Base-by-base conservation (phyloP, 768 basidiomycete genomes). In the Cyclocybe cylindracea region DNA sequence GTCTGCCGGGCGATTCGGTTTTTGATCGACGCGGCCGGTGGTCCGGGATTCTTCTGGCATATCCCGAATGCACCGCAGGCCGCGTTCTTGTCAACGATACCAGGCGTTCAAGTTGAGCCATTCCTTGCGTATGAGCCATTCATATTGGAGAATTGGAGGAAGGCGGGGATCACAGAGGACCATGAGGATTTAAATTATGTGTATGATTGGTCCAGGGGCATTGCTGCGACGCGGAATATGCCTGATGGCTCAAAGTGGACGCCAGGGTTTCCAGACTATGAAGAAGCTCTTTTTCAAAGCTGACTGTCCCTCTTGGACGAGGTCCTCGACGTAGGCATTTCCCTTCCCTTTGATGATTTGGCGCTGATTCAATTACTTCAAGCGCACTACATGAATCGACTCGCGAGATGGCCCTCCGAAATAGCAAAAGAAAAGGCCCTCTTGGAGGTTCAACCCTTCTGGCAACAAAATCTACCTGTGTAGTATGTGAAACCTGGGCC, bases 391-490 rank as follows among this genome's bases (percentile, higher is more conserved):
- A n/a, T 55, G 7, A 51, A 55, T 31, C 42, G 50, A 10, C 46
- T 55, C 9, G 45, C 39, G 31, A 39, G 54, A 19, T 55, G 54
- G 50, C 54, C 54, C 11, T 55, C 48, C 3, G 53, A 55, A 31
- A 44, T 55, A 6, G 48, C 43, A 7, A 55, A 55, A 41, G 53
- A 46, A 36, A 44, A 55, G 36, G 14, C 31, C 1, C 39, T 46
- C 8, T 48, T 55, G 16, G 46, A 55, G 19, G 8, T 36, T 5
- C 53, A 50, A 39, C 42, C 48, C 10, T 55, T 55, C 31, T 55
- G 48, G 48, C 16, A 50, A 13, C 32, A 55, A 34, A 48, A 55
- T 5, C 24, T 24, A 24, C 24, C 24, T 24, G 24, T 24, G 24
- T 24, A 24, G 24, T 24, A 24, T 24, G 24, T 24, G 5, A 24